A percentile compares a stretch with the other conserved stretches of the same genome.
phyloP scores from a whole-genome alignment of 2,329 filamentous ascomycete genomes.

The Remersonia thermophila region DNA sequence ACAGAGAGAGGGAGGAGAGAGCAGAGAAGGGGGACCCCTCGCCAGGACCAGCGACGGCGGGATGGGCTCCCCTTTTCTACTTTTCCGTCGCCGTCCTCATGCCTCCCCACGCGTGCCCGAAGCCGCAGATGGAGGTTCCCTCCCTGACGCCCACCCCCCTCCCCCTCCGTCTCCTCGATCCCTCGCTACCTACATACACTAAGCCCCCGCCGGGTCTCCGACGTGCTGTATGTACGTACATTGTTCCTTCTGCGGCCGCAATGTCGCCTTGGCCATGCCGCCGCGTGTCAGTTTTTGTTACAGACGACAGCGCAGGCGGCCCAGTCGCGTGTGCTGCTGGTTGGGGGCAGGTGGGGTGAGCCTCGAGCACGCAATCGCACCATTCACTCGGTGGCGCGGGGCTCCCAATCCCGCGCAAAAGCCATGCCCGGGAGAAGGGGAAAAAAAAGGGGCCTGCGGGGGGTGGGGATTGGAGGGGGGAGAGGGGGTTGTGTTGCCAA shows the following conservation, averaged over 20 bases:
- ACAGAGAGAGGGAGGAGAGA: not conserved
- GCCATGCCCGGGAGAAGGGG: too few relatives aligned
- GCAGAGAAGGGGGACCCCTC: not conserved
- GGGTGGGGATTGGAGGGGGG: too few relatives aligned
- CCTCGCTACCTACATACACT: too few relatives aligned
- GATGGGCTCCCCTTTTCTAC: conserved; percentile 1
- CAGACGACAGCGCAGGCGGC: conserved; percentile 4
- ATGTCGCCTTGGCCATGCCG: conserved; percentile 1
- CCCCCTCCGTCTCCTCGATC: not conserved
- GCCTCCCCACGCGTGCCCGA: not conserved
- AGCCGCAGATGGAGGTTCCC: conserved; percentile 2
- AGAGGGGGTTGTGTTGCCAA: not conserved
- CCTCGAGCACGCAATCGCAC: conserved; percentile 24
- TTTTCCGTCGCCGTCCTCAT: not conserved
- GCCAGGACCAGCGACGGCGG: not conserved
- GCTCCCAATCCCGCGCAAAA: conserved; percentile 5
- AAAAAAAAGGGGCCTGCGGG: too few relatives aligned
- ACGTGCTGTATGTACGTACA: too few relatives aligned
- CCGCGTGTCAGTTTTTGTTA: conserved; percentile 13
- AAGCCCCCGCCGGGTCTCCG: too few relatives aligned
- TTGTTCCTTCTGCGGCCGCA: too few relatives aligned
- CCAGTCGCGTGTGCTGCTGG: conserved; percentile 14
- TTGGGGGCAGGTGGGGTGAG: conserved; percentile 18
- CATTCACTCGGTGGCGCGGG: conserved; percentile 16
- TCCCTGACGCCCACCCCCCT: conserved; percentile 6